These are phyloP conservation scores for Neopestalotiopsis sp. DNA, from an alignment of 2,329 filamentous ascomycete genomes.

Conservation along the genomic window DNA sequence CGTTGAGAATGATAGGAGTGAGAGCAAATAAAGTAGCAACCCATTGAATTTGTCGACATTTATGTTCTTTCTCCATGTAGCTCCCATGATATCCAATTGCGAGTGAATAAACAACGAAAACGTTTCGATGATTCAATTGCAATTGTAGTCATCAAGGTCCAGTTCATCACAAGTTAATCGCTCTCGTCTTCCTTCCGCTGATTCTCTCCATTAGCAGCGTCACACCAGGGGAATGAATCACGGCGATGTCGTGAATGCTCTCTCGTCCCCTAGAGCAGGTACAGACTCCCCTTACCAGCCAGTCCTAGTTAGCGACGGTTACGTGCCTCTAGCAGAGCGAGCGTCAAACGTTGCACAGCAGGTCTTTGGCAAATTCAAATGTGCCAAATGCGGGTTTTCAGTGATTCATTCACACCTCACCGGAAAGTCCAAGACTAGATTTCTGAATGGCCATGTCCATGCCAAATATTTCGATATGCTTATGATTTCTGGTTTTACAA, in stretches of 20 bases:
- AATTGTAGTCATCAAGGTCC: too few species aligned
- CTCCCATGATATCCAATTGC: background rate
- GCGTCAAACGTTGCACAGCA: background rate
- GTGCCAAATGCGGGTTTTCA: background rate
- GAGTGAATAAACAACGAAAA: too few species aligned
- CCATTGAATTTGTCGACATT: background rate
- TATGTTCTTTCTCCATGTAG: background rate
- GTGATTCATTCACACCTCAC: background rate
- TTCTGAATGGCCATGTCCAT: too few species aligned
- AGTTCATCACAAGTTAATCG: background rate
- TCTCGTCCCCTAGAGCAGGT: background rate
- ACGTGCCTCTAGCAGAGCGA: background rate
- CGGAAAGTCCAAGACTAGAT: background rate
- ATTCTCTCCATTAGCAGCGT: background rate
- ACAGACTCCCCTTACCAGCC: background rate
- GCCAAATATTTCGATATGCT: background rate
- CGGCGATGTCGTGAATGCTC: background rate
- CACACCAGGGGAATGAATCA: background rate
- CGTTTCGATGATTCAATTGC: too few species aligned
- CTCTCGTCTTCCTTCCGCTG: background rate
- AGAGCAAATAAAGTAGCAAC: background rate
- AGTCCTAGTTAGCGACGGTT: background rate
- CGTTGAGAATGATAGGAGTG: background rate
- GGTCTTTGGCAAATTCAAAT: background rate
- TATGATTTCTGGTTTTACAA: background rate